Evolutionary conservation across 805 yeast species (phyloP), one percentile per base, ranked within the genome.

Genomic region (Priceomyces melissophilus): DNA sequence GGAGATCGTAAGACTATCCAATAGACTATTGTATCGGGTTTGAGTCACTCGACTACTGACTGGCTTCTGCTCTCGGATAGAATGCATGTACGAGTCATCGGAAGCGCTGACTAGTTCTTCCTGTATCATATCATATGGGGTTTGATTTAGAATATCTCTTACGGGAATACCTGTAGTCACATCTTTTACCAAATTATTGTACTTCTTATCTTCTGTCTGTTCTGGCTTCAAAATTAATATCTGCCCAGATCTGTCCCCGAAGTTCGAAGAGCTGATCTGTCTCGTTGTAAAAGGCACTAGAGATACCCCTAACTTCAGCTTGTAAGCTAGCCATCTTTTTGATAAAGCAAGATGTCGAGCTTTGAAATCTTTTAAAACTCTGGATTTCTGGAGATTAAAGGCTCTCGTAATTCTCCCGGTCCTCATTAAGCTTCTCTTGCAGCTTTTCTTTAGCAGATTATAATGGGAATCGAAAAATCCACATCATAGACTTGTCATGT

Each of bases 161-260:
- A 17, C 30, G 4, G 30, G 38, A 3, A 13, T 12, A 12, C 25
- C 10, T 8, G 38, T 13, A 20, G 44, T 43, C 10, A 52, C 33
- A 12, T 42, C 45, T 12, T 46, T 35, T 1, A 44, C 52, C 10
- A 50, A 42, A 33, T 43, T 44, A 25, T 44, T 42, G 36, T 47
- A 49, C 20, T 49, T 43, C 25, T 36, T 45, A 35, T 54, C 57
- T 12, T 42, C 44, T 25, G 50, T 47, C 32, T 54, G 43, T 13
- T 43, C 41, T 7, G 57, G 57, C 25, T 49, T 43, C 30, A 54
- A 40, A 12, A 54, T 53, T 25, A 54, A 48, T 3, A 49, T 43
- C 38, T 45, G 49, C 12, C 35, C 35, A 4, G 37, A 23, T 9
- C 14, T 20, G 10, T 32, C 25, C 8, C 25, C 25, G 25, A 20